Evolutionary conservation across 495 filamentous ascomycete species (phyloP), one percentile per base, ranked within the genome.

Genomic region (Penicillium alfredii): DNA sequence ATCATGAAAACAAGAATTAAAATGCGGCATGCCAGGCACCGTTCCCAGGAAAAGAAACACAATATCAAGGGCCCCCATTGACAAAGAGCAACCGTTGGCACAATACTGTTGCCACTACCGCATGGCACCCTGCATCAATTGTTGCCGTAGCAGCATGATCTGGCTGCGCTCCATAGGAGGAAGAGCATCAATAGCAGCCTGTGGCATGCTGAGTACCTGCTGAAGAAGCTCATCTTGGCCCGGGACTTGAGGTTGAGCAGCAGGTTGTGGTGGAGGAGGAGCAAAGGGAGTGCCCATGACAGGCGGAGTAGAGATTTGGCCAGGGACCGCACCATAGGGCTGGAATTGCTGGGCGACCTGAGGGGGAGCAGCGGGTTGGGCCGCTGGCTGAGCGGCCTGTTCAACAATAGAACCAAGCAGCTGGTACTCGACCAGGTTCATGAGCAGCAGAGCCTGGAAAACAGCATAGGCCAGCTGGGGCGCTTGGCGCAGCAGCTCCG

Each of bases 401-500:
- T 80, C 75, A 14, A 83, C 68, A 15, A 83, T 71, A 7, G 68
- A 65, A 16, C 68, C 66, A 16, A 83, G 58, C 6, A 74, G 63
- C 18, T 52, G 66, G 20, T 76, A 72, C 49, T 92, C 87, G 35
- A 99, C 92, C 6, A 99, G 77, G 27, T 85, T 86, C 80, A 97
- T 88, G 10, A 96, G 73, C 0, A 99, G 76, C 3, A 99, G 71
- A 4, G 88, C 84, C 58, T 97, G 93, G 69, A 99, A 97, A 47
- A 97, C 85, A 15, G 92, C 93, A 49, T 94, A 97, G 26, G 84
- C 78, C 14, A 99, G 80, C 64, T 99, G 92, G 0, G 92, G 92
- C 0, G 92, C 89, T 63, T 88, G 81, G 38, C 78, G 70, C 14
- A 99, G 74, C 27, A 99, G 76, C 54, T 95, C 88, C 7, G 83